A percentile compares a stretch with the other conserved stretches of the same genome.
These are phyloP conservation scores for Russula dissimulans DNA, from an alignment of 768 basidiomycete species.

Conservation along the genomic window DNA sequence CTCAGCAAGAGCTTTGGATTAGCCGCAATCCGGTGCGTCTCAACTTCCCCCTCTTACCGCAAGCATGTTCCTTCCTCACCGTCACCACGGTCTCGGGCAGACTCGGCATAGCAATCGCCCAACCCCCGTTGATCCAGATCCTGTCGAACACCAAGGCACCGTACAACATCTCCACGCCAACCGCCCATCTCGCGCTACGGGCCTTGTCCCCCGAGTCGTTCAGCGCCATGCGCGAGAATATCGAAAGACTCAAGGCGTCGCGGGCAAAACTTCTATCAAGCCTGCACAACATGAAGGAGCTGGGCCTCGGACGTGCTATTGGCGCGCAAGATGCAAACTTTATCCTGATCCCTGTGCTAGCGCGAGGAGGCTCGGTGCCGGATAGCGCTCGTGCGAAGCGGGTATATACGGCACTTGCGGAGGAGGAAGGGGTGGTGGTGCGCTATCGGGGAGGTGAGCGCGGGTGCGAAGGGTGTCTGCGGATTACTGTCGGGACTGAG, in stretches of 20 bases:
- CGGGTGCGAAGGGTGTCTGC: conserved; percentile 79
- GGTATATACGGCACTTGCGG: conserved; percentile 78
- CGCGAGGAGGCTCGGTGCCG: conserved; percentile 33
- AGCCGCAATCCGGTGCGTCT: conserved; percentile 80
- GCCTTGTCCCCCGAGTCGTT: conserved; percentile 67
- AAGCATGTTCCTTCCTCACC: neutral
- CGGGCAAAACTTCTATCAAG: conserved; percentile 45
- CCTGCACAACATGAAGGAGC: conserved; percentile 37
- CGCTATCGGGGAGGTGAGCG: conserved; percentile 78
- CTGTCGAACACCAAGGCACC: conserved; percentile 95
- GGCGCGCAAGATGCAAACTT: conserved; percentile 91
- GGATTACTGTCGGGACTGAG: conserved; percentile 82
- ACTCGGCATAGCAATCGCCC: conserved; percentile 82
- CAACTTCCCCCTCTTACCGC: neutral
- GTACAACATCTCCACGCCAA: conserved; percentile 91
- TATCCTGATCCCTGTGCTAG: conserved; percentile 67
- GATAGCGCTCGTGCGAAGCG: conserved; percentile 53
- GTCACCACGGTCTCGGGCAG: conserved; percentile 32
- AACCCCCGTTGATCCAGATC: conserved; percentile 83
- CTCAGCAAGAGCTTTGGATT: conserved; percentile 94
- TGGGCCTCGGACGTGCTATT: conserved; percentile 58
- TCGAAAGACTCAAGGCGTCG: conserved; percentile 46
- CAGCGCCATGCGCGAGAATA: conserved; percentile 53
- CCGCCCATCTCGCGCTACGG: conserved; percentile 69
- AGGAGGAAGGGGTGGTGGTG: conserved; percentile 80